Percentiles rank a stretch among this genome's conserved stretches.
These are phyloP conservation scores for Botrytis fragariae DNA, from an alignment of 2,329 filamentous ascomycete species.

Conservation along the genomic window DNA sequence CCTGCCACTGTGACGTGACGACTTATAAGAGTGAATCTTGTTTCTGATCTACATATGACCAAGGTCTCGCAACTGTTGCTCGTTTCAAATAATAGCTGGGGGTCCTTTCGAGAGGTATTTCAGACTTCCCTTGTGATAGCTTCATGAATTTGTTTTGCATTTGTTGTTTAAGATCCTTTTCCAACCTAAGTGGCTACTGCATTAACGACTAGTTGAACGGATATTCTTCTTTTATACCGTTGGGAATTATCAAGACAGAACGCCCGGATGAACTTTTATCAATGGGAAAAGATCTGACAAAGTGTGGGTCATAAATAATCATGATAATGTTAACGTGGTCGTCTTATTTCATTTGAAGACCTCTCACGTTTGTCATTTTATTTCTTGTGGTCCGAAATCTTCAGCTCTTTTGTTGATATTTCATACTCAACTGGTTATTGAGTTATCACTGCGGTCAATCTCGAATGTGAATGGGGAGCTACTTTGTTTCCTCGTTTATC, in stretches of 20 bases:
- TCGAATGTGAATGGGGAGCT: neutral
- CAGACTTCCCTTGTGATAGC: neutral
- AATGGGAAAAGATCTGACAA: neutral
- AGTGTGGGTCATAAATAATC: neutral
- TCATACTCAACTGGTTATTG: neutral
- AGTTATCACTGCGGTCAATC: neutral
- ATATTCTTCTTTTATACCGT: neutral
- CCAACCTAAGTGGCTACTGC: neutral
- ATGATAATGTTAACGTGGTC: neutral
- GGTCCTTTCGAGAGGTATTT: neutral
- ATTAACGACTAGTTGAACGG: neutral
- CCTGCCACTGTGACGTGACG: neutral
- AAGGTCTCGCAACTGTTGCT: neutral
- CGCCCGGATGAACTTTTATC: neutral
- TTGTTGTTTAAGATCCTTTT: neutral
- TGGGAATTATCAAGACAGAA: neutral
- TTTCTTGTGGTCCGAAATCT: neutral
- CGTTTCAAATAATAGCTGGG: neutral
- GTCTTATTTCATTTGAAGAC: neutral
- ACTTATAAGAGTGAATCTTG: neutral
- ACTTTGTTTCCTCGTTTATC: neutral
- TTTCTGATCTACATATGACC: neutral
- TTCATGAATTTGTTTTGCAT: neutral
- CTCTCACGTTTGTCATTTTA: neutral
- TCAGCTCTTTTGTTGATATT: neutral